Evolutionary conservation across 2,329 filamentous ascomycete species (phyloP).

Genomic region (Trichoderma harzianum): DNA sequence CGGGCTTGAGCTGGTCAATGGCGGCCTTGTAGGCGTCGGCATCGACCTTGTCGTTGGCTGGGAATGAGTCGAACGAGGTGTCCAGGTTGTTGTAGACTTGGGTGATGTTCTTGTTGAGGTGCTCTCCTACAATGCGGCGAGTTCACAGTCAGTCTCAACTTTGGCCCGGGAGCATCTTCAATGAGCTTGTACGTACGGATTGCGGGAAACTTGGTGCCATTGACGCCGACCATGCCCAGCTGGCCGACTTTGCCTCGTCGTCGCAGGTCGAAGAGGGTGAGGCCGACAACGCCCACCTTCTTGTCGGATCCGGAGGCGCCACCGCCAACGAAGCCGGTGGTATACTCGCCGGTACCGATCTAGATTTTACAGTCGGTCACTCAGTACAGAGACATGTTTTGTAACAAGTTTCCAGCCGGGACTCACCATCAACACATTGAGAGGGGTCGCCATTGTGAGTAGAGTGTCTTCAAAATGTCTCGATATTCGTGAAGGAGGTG

Average conservation of each 20-base stretch:
- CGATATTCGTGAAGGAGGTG: not conserved
- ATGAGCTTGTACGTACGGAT: slow-evolving; percentile 62
- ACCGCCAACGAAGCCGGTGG: slow-evolving; percentile 86
- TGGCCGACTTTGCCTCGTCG: slow-evolving; percentile 83
- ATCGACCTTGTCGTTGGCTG: slow-evolving; percentile 68
- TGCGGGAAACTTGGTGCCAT: slow-evolving; percentile 84
- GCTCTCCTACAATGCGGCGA: slow-evolving; percentile 56
- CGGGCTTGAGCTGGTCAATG: slow-evolving; percentile 76
- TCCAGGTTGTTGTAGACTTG: slow-evolving; percentile 86
- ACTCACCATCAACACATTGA: slow-evolving; percentile 67
- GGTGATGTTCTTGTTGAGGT: slow-evolving; percentile 83
- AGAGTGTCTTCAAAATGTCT: not conserved
- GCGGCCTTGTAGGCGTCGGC: slow-evolving; percentile 82
- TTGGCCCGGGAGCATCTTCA: not conserved
- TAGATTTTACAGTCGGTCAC: slow-evolving; percentile 26
- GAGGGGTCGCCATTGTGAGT: slow-evolving; percentile 52
- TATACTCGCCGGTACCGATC: slow-evolving; percentile 95
- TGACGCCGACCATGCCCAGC: slow-evolving; percentile 85
- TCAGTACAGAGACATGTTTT: not conserved
- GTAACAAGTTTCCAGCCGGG: not conserved
- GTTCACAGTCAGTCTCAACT: not conserved
- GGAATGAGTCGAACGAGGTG: slow-evolving; percentile 80
- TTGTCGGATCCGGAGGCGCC: slow-evolving; percentile 86
- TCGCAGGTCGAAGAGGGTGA: slow-evolving; percentile 85
- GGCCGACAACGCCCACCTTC: slow-evolving; percentile 89